Evolutionary conservation across 2,329 filamentous ascomycete genomes (phyloP).

Genomic region (Aspergillus thermomutatus): DNA sequence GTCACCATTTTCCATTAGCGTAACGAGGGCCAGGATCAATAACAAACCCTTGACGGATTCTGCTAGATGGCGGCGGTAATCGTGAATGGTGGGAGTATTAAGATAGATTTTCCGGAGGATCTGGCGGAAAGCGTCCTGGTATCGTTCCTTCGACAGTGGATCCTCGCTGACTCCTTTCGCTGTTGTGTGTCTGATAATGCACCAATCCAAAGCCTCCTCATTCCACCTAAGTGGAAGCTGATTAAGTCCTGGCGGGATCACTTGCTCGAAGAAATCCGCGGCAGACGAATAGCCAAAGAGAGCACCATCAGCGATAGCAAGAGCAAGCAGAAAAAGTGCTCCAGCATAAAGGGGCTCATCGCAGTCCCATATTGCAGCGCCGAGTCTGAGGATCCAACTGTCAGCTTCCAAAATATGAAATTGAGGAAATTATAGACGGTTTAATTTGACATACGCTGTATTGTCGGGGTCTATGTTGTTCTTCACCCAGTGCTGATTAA

Average conservation of each 20-base stretch:
- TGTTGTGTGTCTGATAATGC: constrained; percentile 3
- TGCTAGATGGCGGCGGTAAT: constrained; percentile 3
- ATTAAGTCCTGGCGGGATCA: constrained; percentile 5
- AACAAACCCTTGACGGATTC: constrained; percentile 2
- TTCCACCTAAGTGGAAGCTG: constrained; percentile 8
- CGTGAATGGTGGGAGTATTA: constrained; percentile 5
- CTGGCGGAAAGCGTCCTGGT: constrained; percentile 1
- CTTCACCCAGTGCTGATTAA: constrained; percentile 3
- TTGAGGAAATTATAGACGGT: background rate
- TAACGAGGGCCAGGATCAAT: background rate
- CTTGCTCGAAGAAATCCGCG: constrained; percentile 8
- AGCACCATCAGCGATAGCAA: background rate
- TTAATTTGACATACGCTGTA: background rate
- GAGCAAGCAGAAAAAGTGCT: background rate
- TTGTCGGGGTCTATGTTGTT: background rate
- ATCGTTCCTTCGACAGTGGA: constrained; percentile 3
- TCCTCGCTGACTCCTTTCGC: constrained; percentile 4
- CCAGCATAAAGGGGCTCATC: background rate
- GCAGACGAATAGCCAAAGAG: background rate
- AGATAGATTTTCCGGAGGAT: constrained; percentile 5
- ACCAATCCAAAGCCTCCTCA: constrained; percentile 4
- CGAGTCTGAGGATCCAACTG: background rate
- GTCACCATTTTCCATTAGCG: background rate
- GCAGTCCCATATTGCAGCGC: constrained; percentile 4
- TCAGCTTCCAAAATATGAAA: background rate